Percentiles rank a stretch among this genome's conserved stretches.
These are phyloP conservation scores for Pelargonium exstipulatum DNA, from an alignment of 441 rosid species.

Conservation along the genomic window DNA sequence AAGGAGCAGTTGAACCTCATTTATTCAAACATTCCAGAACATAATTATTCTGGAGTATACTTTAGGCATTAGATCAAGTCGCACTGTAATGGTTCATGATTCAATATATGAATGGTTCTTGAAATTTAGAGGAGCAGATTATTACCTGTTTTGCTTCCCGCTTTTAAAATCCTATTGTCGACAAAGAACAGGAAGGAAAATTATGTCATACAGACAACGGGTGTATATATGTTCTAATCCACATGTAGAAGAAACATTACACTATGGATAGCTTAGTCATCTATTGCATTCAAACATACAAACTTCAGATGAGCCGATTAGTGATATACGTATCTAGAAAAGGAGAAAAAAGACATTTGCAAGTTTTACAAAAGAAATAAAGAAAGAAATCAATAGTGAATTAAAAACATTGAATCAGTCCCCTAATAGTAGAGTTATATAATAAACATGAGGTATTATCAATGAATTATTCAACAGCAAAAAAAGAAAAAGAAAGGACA, in stretches of 20 bases:
- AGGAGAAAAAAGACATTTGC: too few relatives aligned
- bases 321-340: too few relatives aligned
- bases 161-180: not conserved
- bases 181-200: not conserved
- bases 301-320: not conserved
- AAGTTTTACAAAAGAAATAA: too few relatives aligned
- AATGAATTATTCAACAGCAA: not conserved
- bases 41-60: not conserved
- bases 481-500: not conserved
- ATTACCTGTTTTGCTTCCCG: not conserved
- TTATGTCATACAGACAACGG: not conserved
- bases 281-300: not conserved
- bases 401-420: not conserved
- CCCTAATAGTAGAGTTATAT: not conserved
- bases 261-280: conserved; percentile 2
- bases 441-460: not conserved
- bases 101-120: not conserved
- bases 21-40: not conserved
- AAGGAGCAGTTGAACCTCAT: not conserved
- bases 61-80: not conserved
- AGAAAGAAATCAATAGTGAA: too few relatives aligned
- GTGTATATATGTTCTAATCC: not conserved
- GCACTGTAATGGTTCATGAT: too few relatives aligned
- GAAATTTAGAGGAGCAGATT: not conserved
- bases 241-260: not conserved